phyloP scores from a whole-genome alignment of 1,284 basidiomycete species.

The Sanghuangporus baumii region DNA sequence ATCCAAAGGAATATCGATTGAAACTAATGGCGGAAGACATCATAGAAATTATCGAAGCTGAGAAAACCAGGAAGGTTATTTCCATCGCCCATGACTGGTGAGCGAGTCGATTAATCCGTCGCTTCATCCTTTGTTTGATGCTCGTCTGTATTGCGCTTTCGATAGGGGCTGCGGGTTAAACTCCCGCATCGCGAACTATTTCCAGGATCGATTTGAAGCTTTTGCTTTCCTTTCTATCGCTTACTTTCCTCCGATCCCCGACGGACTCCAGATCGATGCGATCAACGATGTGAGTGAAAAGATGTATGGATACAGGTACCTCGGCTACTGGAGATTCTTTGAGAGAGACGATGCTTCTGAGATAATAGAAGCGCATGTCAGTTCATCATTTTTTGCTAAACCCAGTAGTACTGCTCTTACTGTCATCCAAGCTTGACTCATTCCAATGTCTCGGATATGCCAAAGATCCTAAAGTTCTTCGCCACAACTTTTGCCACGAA shows the following conservation, averaged over 20 bases:
- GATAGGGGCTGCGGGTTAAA: slow-evolving; percentile 18
- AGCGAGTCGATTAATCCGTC: not conserved
- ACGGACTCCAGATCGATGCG: slow-evolving; percentile 18
- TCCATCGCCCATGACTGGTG: slow-evolving; percentile 24
- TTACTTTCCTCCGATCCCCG: slow-evolving; percentile 19
- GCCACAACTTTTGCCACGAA: slow-evolving; percentile 24
- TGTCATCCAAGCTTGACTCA: slow-evolving; percentile 25
- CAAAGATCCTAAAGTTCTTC: slow-evolving; percentile 21
- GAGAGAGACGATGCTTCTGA: slow-evolving; percentile 26
- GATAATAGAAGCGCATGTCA: slow-evolving; percentile 24
- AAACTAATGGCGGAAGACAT: slow-evolving; percentile 22
- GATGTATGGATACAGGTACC: slow-evolving; percentile 25
- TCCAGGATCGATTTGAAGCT: slow-evolving; percentile 19
- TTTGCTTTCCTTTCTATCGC: slow-evolving; percentile 22
- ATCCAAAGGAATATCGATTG: slow-evolving; percentile 20
- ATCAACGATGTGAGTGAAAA: slow-evolving; percentile 7
- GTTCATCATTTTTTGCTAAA: not conserved
- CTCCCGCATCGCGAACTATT: slow-evolving; percentile 16
- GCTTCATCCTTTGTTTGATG: not conserved
- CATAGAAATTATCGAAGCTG: slow-evolving; percentile 24
- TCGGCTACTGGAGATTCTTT: slow-evolving; percentile 32
- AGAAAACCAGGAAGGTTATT: slow-evolving; percentile 20
- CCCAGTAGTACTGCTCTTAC: slow-evolving; percentile 20
- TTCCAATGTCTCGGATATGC: slow-evolving; percentile 28
- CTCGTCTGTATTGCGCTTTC: not conserved